These are phyloP conservation scores for Sindora glabra DNA, from an alignment of 306 rosid genomes.

Conservation along the genomic window DNA sequence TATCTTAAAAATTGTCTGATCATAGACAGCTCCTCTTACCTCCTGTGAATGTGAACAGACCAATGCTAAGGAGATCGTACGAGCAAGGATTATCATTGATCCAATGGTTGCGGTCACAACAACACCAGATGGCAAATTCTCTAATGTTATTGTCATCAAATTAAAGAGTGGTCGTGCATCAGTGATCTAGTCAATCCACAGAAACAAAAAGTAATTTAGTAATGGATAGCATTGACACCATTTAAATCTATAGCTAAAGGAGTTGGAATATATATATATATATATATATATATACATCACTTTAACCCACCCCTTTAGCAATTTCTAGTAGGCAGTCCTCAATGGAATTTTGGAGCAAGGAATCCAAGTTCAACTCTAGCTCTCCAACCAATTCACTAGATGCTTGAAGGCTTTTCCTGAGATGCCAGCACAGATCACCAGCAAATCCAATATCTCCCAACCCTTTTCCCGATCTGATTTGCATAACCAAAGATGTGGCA, in stretches of 20 bases:
- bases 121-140: constrained; percentile 67
- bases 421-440: constrained; percentile 91
- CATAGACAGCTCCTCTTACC: constrained; percentile 33
- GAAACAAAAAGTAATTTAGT: constrained; percentile 10
- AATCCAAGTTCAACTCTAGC: constrained; percentile 63
- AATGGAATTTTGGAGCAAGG: constrained; percentile 74
- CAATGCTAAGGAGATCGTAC: constrained; percentile 52
- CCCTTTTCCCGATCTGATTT: constrained; percentile 54
- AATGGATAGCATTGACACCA: constrained; percentile 4
- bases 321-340: constrained; percentile 84
- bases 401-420: constrained; percentile 86
- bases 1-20: not conserved
- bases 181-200: constrained; percentile 44
- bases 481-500: constrained; percentile 71
- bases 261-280: not conserved
- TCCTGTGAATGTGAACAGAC: constrained; percentile 45
- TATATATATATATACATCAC: no score
- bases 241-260: not conserved
- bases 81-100: constrained; percentile 71
- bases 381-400: constrained; percentile 66
- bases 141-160: constrained; percentile 79
- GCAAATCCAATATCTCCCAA: constrained; percentile 80
- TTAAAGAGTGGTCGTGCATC: constrained; percentile 70
- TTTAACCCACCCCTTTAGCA: constrained; percentile 56
- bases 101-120: constrained; percentile 75